Evolutionary conservation across 140 eudicot genomes (phyloP).

Genomic region (Anethum foeniculum): DNA sequence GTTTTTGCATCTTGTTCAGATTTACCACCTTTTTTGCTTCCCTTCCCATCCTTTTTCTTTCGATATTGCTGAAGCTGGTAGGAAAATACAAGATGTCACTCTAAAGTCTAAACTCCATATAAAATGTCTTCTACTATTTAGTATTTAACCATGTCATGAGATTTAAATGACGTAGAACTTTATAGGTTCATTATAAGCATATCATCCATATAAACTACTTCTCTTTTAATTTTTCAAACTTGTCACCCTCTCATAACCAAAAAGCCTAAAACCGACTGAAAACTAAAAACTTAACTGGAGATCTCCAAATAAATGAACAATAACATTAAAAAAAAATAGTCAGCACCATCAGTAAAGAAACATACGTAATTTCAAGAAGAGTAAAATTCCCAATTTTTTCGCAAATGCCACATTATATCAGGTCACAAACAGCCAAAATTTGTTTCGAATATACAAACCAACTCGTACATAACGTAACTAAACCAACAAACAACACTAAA

Average conservation of each 20-base stretch:
- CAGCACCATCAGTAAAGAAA: background rate
- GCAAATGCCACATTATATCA: background rate
- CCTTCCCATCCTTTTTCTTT: constrained; percentile 86
- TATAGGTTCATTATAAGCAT: background rate
- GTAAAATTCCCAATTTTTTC: background rate
- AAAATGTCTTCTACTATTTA: background rate
- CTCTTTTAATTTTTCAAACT: background rate
- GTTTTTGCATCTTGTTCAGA: constrained; percentile 37
- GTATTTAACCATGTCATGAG: background rate
- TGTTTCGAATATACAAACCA: background rate
- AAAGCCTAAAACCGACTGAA: background rate
- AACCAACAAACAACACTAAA: no score
- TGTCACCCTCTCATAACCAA: background rate
- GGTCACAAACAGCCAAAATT: background rate
- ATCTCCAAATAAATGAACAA: background rate
- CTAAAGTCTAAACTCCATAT: constrained; percentile 8
- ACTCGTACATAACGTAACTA: background rate
- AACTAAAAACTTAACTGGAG: background rate
- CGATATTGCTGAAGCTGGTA: constrained; percentile 91
- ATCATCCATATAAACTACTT: background rate
- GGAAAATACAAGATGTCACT: constrained; percentile 12
- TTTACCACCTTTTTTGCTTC: constrained; percentile 62
- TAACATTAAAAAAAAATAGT: background rate
- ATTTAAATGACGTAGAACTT: background rate
- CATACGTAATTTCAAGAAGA: background rate